Conservation (phyloP, 257 asterid species). For the Mentha longifolia region DNA sequence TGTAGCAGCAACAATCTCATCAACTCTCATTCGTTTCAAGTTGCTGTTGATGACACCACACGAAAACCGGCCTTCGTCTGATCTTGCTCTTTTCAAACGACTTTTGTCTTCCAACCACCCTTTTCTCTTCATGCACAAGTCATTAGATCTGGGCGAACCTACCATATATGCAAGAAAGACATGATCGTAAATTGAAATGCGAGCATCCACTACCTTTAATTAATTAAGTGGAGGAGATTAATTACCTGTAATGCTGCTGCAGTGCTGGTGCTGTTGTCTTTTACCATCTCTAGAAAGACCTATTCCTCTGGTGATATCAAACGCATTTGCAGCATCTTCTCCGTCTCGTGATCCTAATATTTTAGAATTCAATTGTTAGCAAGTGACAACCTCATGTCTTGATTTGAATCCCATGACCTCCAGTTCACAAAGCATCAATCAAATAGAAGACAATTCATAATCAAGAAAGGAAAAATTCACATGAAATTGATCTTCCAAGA, state of each 20-base stretch:
- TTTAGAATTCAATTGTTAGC: neutral
- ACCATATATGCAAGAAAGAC: slow-evolving; percentile 19
- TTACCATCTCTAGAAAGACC: slow-evolving; percentile 27
- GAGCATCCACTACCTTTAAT: neutral
- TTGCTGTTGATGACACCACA: slow-evolving; percentile 46
- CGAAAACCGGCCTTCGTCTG: slow-evolving; percentile 33
- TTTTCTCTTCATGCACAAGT: slow-evolving; percentile 54
- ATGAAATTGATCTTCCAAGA: neutral
- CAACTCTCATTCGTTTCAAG: slow-evolving; percentile 54
- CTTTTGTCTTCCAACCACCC: slow-evolving; percentile 39
- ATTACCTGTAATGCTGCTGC: slow-evolving; percentile 45
- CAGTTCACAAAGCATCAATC: too few species aligned
- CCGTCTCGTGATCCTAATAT: slow-evolving; percentile 52
- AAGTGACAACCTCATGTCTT: neutral
- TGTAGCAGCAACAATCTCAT: slow-evolving; percentile 43
- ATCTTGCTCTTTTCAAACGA: slow-evolving; percentile 51
- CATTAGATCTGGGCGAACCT: slow-evolving; percentile 17
- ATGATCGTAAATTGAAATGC: neutral
- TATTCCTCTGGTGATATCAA: neutral
- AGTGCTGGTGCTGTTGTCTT: slow-evolving; percentile 34
- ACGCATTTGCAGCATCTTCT: slow-evolving; percentile 33
- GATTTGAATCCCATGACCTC: too few species aligned
- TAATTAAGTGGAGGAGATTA: neutral
- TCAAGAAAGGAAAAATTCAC: neutral
- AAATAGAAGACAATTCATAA: neutral